phyloP scores from a whole-genome alignment of 257 asterid genomes.

The Solanum acaule region DNA sequence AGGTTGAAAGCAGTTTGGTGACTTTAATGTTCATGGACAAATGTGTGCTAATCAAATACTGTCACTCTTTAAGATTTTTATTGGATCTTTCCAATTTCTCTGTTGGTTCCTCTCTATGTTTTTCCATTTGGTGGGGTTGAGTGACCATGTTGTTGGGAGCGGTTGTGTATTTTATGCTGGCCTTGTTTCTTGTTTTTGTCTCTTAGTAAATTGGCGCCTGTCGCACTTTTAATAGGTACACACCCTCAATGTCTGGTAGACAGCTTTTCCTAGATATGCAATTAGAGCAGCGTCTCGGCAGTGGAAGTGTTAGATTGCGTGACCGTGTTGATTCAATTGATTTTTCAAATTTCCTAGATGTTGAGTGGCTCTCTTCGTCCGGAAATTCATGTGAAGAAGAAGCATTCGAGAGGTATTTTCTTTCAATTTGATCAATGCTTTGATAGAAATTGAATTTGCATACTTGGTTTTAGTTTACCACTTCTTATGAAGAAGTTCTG shows the following conservation, averaged over 20 bases:
- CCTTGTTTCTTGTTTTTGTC: background rate
- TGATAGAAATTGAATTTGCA: background rate
- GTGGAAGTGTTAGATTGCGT: slow-evolving; percentile 25
- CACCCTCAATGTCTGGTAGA: slow-evolving; percentile 49
- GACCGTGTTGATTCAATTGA: slow-evolving; percentile 41
- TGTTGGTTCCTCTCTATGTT: background rate
- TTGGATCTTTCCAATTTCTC: background rate
- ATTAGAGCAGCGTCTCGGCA: slow-evolving; percentile 30
- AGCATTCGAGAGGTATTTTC: slow-evolving; percentile 55
- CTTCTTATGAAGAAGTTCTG: background rate
- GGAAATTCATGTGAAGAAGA: slow-evolving; percentile 92
- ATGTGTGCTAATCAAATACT: background rate
- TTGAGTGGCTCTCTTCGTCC: slow-evolving; percentile 83
- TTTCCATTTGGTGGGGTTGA: background rate
- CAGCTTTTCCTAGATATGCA: slow-evolving; percentile 38
- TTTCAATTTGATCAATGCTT: background rate
- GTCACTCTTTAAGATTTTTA: background rate
- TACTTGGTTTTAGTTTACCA: background rate
- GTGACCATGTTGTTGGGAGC: background rate
- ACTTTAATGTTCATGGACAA: background rate
- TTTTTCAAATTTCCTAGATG: slow-evolving; percentile 69
- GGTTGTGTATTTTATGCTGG: background rate
- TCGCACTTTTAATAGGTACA: slow-evolving; percentile 29
- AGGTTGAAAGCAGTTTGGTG: background rate
- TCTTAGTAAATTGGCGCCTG: background rate